Evolutionary conservation across 2,329 filamentous ascomycete genomes (phyloP).

Genomic region (Pyricularia sp.): DNA sequence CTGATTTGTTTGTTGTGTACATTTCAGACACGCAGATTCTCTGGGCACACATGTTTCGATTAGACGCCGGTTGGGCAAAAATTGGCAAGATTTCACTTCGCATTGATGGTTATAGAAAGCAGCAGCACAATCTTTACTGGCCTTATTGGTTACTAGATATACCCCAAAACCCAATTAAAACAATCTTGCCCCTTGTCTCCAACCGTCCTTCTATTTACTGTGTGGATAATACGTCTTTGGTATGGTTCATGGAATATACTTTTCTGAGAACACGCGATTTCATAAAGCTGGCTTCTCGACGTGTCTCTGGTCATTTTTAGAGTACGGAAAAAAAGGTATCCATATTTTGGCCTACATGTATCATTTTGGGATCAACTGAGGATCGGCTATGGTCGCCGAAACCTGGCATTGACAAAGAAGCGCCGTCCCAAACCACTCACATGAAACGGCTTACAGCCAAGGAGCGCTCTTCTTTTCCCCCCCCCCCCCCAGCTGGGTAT

Average conservation of each 20-base stretch:
- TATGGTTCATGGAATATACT: background rate
- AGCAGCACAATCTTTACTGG: background rate
- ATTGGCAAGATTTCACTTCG: background rate
- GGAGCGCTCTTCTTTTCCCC: background rate
- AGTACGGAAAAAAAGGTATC: background rate
- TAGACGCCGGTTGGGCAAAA: background rate
- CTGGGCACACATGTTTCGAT: background rate
- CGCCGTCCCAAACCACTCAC: background rate
- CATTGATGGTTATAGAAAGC: background rate
- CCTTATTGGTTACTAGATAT: background rate
- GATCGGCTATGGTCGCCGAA: background rate
- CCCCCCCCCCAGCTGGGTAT: background rate
- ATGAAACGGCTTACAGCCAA: background rate
- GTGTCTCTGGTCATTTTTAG: background rate
- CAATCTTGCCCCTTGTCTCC: background rate
- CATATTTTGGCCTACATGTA: background rate
- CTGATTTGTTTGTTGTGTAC: background rate
- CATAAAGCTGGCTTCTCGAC: background rate
- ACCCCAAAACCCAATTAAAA: background rate
- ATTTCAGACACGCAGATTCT: background rate
- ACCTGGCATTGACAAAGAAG: background rate
- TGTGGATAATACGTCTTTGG: background rate
- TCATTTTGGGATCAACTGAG: background rate
- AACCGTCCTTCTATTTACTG: background rate
- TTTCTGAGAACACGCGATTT: background rate